Base-by-base conservation (phyloP, 768 basidiomycete genomes). In the Pholiota conissans region DNA sequence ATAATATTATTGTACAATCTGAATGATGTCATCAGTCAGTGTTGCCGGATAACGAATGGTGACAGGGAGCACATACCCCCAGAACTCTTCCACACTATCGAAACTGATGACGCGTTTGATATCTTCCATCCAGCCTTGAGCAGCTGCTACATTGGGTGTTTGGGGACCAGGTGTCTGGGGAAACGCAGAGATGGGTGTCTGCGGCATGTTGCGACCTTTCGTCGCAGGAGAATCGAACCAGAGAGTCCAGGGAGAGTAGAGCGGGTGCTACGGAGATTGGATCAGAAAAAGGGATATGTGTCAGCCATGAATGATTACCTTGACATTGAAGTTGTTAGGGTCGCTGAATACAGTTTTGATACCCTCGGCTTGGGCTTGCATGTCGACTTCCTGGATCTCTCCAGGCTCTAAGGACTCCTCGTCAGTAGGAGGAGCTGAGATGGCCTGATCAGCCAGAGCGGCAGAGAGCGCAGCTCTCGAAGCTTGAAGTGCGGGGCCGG, bases 51-150 rank as follows among this genome's bases (percentile, higher is more conserved):
- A 51, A 39, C 30, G 49, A 53, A 32, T 35, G 40, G 13, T 39
- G 52, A 54, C 40, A 32, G 55, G 32, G 58, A 57, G 20, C 37
- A 78, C 88, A 65, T 65, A 91, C 91, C 96, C 96, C 97, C 97
- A 99, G 76, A 99, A 99, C 73, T 98, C 96, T 76, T 99, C 97
- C 18, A 99, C 97, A 58, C 90, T 92, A 68, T 96, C 91, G 69
- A 99, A 97, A 60, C 84, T 88, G 71, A 98, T 93, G 53, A 99
- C 96, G 56, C 91, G 90, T 67, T 95, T 93, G 68, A 99, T 95
- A 67, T 98, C 94, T 68, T 99, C 96, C 93, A 98, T 97, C 97
- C 97, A 99, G 20, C 91, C 91, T 70, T 85, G 84, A 27, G 90
- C 91, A 42, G 90, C 88, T 11, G 78, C 84, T 42, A 64, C 67